A percentile compares a stretch with the other conserved stretches of the same genome.
These are phyloP conservation scores for Mycena venus DNA, from an alignment of 768 basidiomycete species.

Conservation along the genomic window DNA sequence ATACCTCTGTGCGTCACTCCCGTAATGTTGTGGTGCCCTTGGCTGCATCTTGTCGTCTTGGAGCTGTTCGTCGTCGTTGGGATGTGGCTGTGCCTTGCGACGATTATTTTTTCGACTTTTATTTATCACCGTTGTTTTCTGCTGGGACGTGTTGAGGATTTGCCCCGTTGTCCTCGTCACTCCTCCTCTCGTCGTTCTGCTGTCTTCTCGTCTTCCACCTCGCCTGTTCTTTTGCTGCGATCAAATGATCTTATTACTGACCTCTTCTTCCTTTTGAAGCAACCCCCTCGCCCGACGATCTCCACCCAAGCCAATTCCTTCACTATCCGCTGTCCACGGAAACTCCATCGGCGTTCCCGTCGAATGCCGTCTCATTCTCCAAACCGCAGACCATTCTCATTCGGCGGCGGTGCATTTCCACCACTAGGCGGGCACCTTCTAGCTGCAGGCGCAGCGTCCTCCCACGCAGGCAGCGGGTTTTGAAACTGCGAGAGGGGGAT, in stretches of 20 bases:
- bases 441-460: not conserved
- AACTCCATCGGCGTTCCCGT: too few relatives aligned
- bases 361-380: too few relatives aligned
- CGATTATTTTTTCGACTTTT: slow-evolving; percentile 12
- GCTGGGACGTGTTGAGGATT: too few relatives aligned
- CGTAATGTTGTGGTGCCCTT: not conserved
- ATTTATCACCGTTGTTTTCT: not conserved
- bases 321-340: too few relatives aligned
- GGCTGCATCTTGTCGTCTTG: not conserved
- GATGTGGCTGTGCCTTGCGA: not conserved
- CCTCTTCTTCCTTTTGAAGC: not conserved
- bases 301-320: too few relatives aligned
- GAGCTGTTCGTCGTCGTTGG: not conserved
- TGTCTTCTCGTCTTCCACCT: slow-evolving; percentile 7
- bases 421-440: not conserved
- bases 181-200: slow-evolving; percentile 1
- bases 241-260: slow-evolving; percentile 12
- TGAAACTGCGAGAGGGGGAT: not conserved
- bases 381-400: too few relatives aligned
- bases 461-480: too few relatives aligned
- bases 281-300: slow-evolving; percentile 7
- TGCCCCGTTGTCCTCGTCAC: too few relatives aligned
- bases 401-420: not conserved
- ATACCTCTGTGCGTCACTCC: slow-evolving; percentile 4
- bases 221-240: slow-evolving; percentile 2